These are phyloP conservation scores for Millerozyma miso DNA, from an alignment of 805 yeast genomes.

Conservation along the genomic window DNA sequence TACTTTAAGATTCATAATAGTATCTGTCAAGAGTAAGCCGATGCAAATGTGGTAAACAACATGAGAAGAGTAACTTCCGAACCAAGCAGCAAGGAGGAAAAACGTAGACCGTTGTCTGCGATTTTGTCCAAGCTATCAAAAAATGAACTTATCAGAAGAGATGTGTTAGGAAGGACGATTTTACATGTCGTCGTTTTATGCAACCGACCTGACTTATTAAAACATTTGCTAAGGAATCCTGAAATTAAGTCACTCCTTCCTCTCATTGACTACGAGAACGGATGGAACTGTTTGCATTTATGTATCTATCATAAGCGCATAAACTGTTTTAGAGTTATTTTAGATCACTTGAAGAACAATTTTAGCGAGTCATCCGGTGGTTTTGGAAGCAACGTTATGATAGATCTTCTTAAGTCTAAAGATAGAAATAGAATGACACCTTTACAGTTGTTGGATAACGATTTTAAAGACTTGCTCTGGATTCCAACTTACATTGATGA, in stretches of 20 bases:
- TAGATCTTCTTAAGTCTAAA: slow-evolving; percentile 46
- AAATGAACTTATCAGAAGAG: slow-evolving; percentile 46
- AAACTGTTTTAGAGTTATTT: slow-evolving; percentile 43
- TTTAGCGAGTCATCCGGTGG: slow-evolving; percentile 4
- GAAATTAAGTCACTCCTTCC: slow-evolving; percentile 39
- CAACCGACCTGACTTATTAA: slow-evolving; percentile 46
- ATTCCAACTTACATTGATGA: slow-evolving; percentile 40
- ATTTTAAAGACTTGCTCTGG: slow-evolving; percentile 40
- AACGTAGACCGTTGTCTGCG: background rate
- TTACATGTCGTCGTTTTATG: slow-evolving; percentile 53
- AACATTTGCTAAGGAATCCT: slow-evolving; percentile 44
- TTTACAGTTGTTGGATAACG: slow-evolving; percentile 55
- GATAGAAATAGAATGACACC: slow-evolving; percentile 76
- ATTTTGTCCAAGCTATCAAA: slow-evolving; percentile 11
- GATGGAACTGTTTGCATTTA: slow-evolving; percentile 78
- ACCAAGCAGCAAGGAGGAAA: background rate
- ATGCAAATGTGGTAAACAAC: slow-evolving; percentile 2
- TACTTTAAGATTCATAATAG: background rate
- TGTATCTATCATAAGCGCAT: slow-evolving; percentile 57
- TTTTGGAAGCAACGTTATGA: slow-evolving; percentile 20
- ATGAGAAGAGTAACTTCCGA: background rate
- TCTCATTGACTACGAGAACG: slow-evolving; percentile 63
- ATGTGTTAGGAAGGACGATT: slow-evolving; percentile 65
- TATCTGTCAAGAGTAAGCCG: background rate
- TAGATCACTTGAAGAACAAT: slow-evolving; percentile 20